A percentile compares a stretch with the other conserved stretches of the same genome.
Conservation (phyloP, 2,329 filamentous ascomycete species). For the Macrophomina phaseolina region DNA sequence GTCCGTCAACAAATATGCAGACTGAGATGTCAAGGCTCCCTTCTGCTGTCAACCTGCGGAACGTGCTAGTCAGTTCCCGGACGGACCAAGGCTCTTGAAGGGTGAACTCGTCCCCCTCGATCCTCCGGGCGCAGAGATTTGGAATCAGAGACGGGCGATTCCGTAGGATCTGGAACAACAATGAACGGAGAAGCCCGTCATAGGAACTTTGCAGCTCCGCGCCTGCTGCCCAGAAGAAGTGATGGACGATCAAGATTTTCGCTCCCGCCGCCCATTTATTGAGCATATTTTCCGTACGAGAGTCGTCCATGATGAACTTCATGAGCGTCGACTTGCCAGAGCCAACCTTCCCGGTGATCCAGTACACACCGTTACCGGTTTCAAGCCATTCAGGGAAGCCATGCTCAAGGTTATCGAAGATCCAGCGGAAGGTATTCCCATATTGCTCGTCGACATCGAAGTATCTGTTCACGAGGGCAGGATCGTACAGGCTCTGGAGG, state of each 20-base stretch:
- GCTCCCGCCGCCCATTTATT: constrained; percentile 30
- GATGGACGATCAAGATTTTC: constrained; percentile 30
- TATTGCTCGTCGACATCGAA: constrained; percentile 24
- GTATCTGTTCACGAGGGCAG: constrained; percentile 1
- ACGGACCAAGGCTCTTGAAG: background rate
- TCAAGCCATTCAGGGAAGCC: constrained; percentile 12
- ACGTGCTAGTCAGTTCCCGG: background rate
- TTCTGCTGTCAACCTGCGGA: background rate
- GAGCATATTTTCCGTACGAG: constrained; percentile 30
- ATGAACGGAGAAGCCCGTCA: constrained; percentile 35
- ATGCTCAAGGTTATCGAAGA: constrained; percentile 14
- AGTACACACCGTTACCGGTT: constrained; percentile 40
- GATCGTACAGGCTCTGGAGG: background rate
- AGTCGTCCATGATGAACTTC: constrained; percentile 36
- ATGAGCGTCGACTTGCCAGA: constrained; percentile 44
- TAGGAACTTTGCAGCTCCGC: constrained; percentile 34
- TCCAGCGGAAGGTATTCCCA: constrained; percentile 29
- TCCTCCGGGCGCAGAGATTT: background rate
- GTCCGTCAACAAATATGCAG: constrained; percentile 32
- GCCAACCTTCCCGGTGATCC: constrained; percentile 41
- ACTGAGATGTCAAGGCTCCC: background rate
- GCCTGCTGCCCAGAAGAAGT: constrained; percentile 43
- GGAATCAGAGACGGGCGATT: background rate
- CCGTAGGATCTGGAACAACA: constrained; percentile 33
- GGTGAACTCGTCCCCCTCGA: background rate